These are phyloP conservation scores for Heterobasidion irregulare DNA, from an alignment of 1,284 basidiomycete genomes.

Conservation along the genomic window DNA sequence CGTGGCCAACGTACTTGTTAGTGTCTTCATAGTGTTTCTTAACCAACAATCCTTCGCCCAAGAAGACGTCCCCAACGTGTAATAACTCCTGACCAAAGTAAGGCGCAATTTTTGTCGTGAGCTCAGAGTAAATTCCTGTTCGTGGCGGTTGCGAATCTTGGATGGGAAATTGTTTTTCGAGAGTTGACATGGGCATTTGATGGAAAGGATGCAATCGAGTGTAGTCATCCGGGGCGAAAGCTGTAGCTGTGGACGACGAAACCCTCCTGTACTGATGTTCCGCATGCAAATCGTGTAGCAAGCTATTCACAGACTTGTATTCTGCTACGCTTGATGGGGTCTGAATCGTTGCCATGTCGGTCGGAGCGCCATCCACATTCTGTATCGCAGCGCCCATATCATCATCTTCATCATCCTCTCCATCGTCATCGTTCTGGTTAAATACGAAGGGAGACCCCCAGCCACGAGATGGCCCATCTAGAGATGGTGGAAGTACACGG, in stretches of 20 bases:
- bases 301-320: slow-evolving; percentile 51
- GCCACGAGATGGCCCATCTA: slow-evolving; percentile 12
- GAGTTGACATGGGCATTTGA: not conserved
- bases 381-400: not conserved
- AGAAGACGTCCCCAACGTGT: not conserved
- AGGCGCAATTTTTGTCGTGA: not conserved
- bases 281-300: slow-evolving; percentile 61
- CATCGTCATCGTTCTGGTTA: slow-evolving; percentile 10
- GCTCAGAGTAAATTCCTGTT: not conserved
- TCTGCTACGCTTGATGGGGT: slow-evolving; percentile 12
- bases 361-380: not conserved
- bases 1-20: not conserved
- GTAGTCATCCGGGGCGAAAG: not conserved
- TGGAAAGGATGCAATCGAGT: not conserved
- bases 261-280: slow-evolving; percentile 52
- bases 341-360: slow-evolving; percentile 8
- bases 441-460: slow-evolving; percentile 3
- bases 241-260: not conserved
- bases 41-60: not conserved
- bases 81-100: not conserved
- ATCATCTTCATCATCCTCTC: slow-evolving; percentile 23
- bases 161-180: not conserved
- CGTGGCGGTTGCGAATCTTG: not conserved
- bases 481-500: slow-evolving; percentile 19
- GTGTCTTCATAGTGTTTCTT: slow-evolving; percentile 1